Evolutionary conservation across 2,329 filamentous ascomycete genomes (phyloP), one percentile per base, ranked within the genome.

Genomic region (Lecanosticta acicola): DNA sequence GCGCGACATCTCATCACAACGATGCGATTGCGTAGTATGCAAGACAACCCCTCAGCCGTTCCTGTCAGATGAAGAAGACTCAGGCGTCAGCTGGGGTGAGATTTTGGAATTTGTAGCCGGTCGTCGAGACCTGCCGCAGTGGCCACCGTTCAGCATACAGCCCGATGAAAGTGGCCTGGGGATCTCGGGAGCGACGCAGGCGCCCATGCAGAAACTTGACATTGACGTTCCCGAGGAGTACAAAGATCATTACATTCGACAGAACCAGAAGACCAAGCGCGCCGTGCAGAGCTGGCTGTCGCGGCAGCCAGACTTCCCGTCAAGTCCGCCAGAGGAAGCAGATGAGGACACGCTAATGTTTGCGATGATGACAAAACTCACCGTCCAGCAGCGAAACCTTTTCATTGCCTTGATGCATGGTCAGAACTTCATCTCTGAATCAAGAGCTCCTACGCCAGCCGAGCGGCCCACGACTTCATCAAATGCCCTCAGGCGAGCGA

Each of bases 221-320:
- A 87, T 93, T 4, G 91, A 97, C 64, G 87, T 97, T 9, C 89
- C 89, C 0, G 89, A 95, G 53, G 88, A 96, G 65, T 95, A 91
- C 62, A 80, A 88, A 37, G 89, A 93, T 43, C 89, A 96, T 63
- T 97, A 94, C 64, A 80, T 94, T 41, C 83, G 86, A 32, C 90
- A 96, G 65, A 90, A 87, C 4, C 88, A 89, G 65, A 95, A 95
- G 70, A 94, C 91, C 14, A 87, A 90, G 60, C 80, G 83, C n/a
- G 85, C 85, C 0, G 91, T 97, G 1, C 88, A 96, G 65, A 85
- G 79, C 59, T 97, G 91, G 91, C 79, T 97, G 51, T 83, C 79
- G 29, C 84, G 80, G 49, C 91, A 91, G 57, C 83, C 83, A 24
- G 84, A 89, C 50, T 78, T 80, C 13, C 79, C 84, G 1, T 80